These are phyloP conservation scores for Rhododendron molle DNA, from an alignment of 148 eudicot species.

Conservation along the genomic window DNA sequence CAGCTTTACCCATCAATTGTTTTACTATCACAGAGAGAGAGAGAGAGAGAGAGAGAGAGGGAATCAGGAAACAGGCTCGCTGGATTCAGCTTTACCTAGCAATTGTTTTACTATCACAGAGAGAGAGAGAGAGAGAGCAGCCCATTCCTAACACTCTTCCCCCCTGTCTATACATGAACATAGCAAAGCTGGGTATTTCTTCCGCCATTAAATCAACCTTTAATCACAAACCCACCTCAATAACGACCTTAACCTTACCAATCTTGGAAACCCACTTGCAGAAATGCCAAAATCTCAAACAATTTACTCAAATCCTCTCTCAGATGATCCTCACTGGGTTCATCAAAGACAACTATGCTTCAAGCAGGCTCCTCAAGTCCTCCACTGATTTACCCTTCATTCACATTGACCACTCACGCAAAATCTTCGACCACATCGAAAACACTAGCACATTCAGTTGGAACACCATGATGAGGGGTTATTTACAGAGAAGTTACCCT, in stretches of 20 bases:
- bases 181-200: slow-evolving; percentile 24
- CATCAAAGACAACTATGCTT: slow-evolving; percentile 52
- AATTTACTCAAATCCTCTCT: slow-evolving; percentile 52
- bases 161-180: slow-evolving; percentile 12
- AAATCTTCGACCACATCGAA: slow-evolving; percentile 39
- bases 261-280: slow-evolving; percentile 46
- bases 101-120: too few relatives aligned
- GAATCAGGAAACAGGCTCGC: too few relatives aligned
- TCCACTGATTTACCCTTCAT: slow-evolving; percentile 37
- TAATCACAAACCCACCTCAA: slow-evolving; percentile 14
- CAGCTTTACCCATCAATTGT: too few relatives aligned
- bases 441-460: slow-evolving; percentile 53
- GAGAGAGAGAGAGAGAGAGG: not conserved
- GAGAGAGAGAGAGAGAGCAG: not conserved
- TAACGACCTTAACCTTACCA: slow-evolving; percentile 37
- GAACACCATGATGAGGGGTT: slow-evolving; percentile 67
- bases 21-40: too few relatives aligned
- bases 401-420: slow-evolving; percentile 33
- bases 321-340: slow-evolving; percentile 52
- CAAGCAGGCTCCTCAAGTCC: slow-evolving; percentile 59
- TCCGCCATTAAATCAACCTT: slow-evolving; percentile 34
- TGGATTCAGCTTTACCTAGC: too few relatives aligned
- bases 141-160: not conserved
- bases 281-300: slow-evolving; percentile 34
- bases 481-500: slow-evolving; percentile 20